phyloP scores from a whole-genome alignment of 805 yeast species.

The Pichia nakasei region DNA sequence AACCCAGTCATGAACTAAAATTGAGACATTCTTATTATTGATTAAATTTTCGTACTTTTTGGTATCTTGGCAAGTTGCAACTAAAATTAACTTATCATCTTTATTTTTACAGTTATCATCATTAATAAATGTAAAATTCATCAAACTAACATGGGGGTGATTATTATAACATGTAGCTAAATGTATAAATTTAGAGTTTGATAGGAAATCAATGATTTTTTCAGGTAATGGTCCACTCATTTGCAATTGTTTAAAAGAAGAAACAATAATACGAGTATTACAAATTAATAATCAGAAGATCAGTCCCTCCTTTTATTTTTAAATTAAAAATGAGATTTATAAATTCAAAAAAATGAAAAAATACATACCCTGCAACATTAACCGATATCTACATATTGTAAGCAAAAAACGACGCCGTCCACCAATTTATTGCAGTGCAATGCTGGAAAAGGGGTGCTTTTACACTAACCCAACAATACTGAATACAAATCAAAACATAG shows the following conservation, averaged over 20 bases:
- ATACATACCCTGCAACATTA: no score
- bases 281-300: no score
- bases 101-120: not conserved
- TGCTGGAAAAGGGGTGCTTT: no score
- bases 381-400: no score
- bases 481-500: no score
- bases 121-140: conserved; percentile 75
- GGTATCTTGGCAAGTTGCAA: conserved; percentile 66
- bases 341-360: no score
- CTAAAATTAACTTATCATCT: conserved; percentile 34
- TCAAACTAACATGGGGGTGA: conserved; percentile 78
- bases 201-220: conserved; percentile 36
- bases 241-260: not conserved
- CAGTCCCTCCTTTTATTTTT: no score
- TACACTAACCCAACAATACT: no score
- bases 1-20: conserved; percentile 88
- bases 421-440: no score
- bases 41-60: conserved; percentile 64
- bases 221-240: conserved; percentile 23
- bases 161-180: conserved; percentile 65
- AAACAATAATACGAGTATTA: no score
- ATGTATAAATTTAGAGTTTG: conserved; percentile 65
- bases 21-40: conserved; percentile 67
- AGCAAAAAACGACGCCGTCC: no score
- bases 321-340: no score